Percentiles rank a stretch among this genome's conserved stretches.
These are phyloP conservation scores for Cercospora sojina DNA, from an alignment of 2,329 filamentous ascomycete species.

Conservation along the genomic window DNA sequence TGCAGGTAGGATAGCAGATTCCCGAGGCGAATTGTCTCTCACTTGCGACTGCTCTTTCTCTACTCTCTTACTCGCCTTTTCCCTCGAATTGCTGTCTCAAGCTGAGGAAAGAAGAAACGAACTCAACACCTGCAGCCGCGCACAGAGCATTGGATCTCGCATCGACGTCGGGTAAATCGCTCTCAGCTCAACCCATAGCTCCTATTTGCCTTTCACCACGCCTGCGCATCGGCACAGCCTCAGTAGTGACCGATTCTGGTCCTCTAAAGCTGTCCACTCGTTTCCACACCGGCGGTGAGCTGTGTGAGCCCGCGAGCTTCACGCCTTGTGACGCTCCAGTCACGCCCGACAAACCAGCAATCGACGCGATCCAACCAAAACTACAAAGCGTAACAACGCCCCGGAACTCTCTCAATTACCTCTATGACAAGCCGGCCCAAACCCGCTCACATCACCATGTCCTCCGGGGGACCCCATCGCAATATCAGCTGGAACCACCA, in stretches of 20 bases:
- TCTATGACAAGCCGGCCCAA: conserved; percentile 10
- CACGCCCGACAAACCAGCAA: not conserved
- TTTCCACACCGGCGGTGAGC: not conserved
- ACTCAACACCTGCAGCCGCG: not conserved
- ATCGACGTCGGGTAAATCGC: not conserved
- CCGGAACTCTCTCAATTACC: not conserved
- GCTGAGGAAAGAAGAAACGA: not conserved
- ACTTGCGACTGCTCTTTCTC: not conserved
- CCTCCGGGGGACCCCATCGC: not conserved
- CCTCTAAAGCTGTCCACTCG: not conserved
- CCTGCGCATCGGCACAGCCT: not conserved
- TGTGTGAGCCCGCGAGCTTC: not conserved
- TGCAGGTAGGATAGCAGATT: not conserved
- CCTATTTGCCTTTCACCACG: not conserved
- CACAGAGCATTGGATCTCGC: conserved; percentile 1
- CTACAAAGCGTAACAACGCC: not conserved
- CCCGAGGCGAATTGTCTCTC: not conserved
- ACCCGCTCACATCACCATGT: not conserved
- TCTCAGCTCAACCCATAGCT: not conserved
- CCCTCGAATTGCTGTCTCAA: not conserved
- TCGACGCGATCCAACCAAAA: not conserved
- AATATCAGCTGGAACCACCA: conserved; percentile 6
- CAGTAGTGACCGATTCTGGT: not conserved
- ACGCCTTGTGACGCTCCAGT: not conserved
- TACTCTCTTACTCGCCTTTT: not conserved